Percentiles rank a stretch among this genome's conserved stretches.
phyloP scores from a whole-genome alignment of 2,329 filamentous ascomycete genomes.

The Pezicula neosporulosa region DNA sequence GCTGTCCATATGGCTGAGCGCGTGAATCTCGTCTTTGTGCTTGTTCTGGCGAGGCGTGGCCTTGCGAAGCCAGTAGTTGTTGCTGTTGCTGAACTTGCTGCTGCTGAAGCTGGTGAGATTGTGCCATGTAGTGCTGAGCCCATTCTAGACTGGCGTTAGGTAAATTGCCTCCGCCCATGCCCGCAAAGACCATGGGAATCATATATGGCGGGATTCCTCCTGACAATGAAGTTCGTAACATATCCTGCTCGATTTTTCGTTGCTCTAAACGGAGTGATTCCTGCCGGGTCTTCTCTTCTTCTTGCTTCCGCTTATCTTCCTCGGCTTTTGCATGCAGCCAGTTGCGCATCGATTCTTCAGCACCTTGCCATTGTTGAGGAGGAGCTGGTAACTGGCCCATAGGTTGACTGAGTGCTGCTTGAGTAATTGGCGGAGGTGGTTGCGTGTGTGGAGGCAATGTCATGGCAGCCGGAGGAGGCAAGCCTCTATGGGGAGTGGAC shows the following conservation, averaged over 20 bases:
- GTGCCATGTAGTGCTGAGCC: constrained; percentile 63
- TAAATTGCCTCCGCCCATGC: constrained; percentile 61
- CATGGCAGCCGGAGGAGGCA: constrained; percentile 67
- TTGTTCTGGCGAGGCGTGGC: constrained; percentile 49
- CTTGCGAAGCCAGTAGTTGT: constrained; percentile 42
- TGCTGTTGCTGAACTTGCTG: constrained; percentile 25
- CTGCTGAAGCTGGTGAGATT: constrained; percentile 44
- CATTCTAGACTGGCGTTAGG: constrained; percentile 62
- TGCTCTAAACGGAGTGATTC: constrained; percentile 69
- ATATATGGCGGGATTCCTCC: constrained; percentile 71
- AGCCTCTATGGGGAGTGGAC: constrained; percentile 66
- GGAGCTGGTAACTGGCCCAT: constrained; percentile 57
- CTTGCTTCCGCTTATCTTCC: constrained; percentile 69
- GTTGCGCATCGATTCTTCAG: constrained; percentile 67
- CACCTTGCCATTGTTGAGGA: constrained; percentile 62
- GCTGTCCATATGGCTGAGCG: constrained; percentile 17
- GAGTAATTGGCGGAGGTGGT: constrained; percentile 30
- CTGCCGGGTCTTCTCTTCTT: constrained; percentile 64
- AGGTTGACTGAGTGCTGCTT: constrained; percentile 27
- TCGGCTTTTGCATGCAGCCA: constrained; percentile 71
- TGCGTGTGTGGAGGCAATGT: constrained; percentile 43
- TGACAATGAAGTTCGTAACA: constrained; percentile 64
- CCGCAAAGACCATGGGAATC: constrained; percentile 72
- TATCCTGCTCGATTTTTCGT: constrained; percentile 68
- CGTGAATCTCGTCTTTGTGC: constrained; percentile 51